Base-by-base conservation (phyloP, 257 asterid genomes). In the Avicennia marina region DNA sequence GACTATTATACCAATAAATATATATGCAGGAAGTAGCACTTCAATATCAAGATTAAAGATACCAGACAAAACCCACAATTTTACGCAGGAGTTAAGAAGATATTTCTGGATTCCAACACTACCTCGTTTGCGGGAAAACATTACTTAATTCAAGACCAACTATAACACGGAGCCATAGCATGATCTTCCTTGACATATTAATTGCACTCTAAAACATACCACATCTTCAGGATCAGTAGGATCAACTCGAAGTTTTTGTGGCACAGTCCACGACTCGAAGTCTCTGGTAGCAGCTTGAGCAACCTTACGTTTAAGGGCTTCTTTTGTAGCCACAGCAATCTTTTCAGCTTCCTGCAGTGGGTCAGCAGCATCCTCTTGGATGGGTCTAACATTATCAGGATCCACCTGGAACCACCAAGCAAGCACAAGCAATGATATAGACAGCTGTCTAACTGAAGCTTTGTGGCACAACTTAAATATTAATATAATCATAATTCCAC, bases 201-300 rank as follows among this genome's bases (percentile, higher is more conserved):
- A 45, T 15, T 24, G 64, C 13, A 49, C 60, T 42, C 56, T 11
- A 1, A 44, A 63, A 65, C 90, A 39, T 83, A 91, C 98, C 95
- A 88, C 97, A 60, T 91, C 98, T 70, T 91, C 98, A 21, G 98
- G 82, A 78, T 91, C 98, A 77, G 82, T 79, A 56, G 89, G 89
- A 25, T 86, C 93, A 56, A 88, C 80, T 34, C 81, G 84, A 69
- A 91, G 98, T 72, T 86, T 91, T 42, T 86, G 79, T 11, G 98
- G 98, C 59, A 88, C 75, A 49, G 79, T 80, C 74, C 81, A 73
- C 44, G 95, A 32, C 75, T 91, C 85, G 22, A 70, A 73, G 48
- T 85, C 98, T 69, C 81, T 72, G 7, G 57, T 46, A 63, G 95
- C 90, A 73, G 97, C 72, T 67, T 83, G 98, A 62, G 95, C 94